A percentile compares a stretch with the other conserved stretches of the same genome.
phyloP scores from a whole-genome alignment of 257 asterid species.

The Galeopsis tetrahit region DNA sequence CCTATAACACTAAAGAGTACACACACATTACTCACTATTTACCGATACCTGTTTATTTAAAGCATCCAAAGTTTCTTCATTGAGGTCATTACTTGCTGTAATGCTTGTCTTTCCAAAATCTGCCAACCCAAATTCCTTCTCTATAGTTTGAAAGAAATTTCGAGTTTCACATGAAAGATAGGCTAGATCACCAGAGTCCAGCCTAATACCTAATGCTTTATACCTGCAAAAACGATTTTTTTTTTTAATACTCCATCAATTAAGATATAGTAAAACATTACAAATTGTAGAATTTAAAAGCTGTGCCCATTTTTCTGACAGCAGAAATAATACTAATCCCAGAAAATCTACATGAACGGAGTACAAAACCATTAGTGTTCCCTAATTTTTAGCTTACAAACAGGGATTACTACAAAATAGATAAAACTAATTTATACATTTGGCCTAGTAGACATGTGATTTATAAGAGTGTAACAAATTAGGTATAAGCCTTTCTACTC shows the following conservation, averaged over 20 bases:
- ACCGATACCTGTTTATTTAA: conserved; percentile 82
- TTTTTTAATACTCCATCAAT: conserved; percentile 17
- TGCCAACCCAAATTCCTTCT: conserved; percentile 68
- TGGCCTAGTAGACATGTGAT: conserved; percentile 21
- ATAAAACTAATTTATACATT: conserved; percentile 3
- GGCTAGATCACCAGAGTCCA: conserved; percentile 98
- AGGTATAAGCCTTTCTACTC: conserved; percentile 42
- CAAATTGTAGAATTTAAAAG: background rate
- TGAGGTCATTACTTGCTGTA: conserved; percentile 94
- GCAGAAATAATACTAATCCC: background rate
- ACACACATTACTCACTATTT: conserved; percentile 15
- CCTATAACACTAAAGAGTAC: background rate
- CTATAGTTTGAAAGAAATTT: conserved; percentile 64
- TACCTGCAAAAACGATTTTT: conserved; percentile 58
- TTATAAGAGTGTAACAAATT: conserved; percentile 18
- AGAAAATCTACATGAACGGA: conserved; percentile 1
- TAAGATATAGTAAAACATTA: conserved; percentile 17
- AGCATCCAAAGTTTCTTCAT: conserved; percentile 95
- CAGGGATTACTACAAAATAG: conserved; percentile 16
- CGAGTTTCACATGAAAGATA: conserved; percentile 81
- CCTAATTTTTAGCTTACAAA: conserved; percentile 4
- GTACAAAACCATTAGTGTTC: conserved; percentile 11
- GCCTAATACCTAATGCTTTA: conserved; percentile 80
- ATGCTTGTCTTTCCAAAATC: conserved; percentile 71
- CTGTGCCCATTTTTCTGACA: background rate